Conservation (phyloP, 768 basidiomycete species). For the Lenzites betulinus region DNA sequence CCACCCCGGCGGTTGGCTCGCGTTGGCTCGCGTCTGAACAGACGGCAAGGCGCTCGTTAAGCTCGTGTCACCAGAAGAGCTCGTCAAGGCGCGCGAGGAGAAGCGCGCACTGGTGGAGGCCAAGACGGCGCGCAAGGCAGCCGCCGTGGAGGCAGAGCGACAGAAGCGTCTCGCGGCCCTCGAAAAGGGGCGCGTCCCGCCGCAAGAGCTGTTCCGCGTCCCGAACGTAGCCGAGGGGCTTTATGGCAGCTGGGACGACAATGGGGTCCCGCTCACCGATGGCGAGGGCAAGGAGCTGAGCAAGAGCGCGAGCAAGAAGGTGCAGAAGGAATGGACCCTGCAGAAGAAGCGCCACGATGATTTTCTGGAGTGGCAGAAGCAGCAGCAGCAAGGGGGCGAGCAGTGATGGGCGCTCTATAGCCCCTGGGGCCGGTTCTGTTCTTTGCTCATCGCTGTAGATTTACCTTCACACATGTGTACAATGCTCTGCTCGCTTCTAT, state of each 20-base stretch:
- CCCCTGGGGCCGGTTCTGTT: background rate
- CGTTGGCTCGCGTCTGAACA: constrained; percentile 31
- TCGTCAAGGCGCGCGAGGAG: constrained; percentile 86
- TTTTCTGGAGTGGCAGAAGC: constrained; percentile 55
- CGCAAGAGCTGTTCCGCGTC: constrained; percentile 81
- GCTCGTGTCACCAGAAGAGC: constrained; percentile 77
- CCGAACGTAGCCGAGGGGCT: constrained; percentile 70
- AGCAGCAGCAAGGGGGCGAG: constrained; percentile 4
- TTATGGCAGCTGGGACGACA: constrained; percentile 85
- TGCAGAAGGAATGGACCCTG: constrained; percentile 66
- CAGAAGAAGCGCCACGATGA: constrained; percentile 85
- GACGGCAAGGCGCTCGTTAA: constrained; percentile 97
- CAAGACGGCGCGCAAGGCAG: constrained; percentile 80
- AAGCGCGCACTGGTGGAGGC: constrained; percentile 75
- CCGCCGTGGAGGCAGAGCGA: constrained; percentile 60
- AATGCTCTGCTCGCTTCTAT: background rate
- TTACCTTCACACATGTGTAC: background rate
- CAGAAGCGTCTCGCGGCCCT: constrained; percentile 74
- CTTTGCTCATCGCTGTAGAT: background rate
- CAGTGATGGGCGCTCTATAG: background rate
- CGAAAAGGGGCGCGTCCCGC: constrained; percentile 80
- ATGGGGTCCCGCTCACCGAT: constrained; percentile 85
- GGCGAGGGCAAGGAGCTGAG: constrained; percentile 81
- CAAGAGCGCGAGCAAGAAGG: constrained; percentile 78
- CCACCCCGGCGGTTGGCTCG: background rate